Percentiles rank a stretch among this genome's conserved stretches.
Conservation (phyloP, 805 yeast genomes). For the Lachancea meyersii region DNA sequence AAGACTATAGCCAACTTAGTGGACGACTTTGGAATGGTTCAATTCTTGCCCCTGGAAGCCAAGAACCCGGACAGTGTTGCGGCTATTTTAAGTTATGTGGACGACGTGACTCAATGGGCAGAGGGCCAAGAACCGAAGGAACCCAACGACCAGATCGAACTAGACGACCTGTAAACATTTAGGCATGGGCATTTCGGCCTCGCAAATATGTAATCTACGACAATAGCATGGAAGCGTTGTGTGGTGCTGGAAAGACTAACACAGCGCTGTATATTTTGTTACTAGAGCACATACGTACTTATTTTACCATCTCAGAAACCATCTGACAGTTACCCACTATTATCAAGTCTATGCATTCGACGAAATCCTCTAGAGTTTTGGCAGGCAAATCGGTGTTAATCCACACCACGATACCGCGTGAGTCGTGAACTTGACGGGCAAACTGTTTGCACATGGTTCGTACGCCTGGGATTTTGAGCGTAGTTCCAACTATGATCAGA, state of each 20-base stretch:
- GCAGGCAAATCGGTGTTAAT: slow-evolving; percentile 52
- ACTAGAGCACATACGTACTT: too few species aligned
- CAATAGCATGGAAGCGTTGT: background rate
- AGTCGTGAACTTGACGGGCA: slow-evolving; percentile 49
- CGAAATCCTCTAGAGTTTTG: slow-evolving; percentile 42
- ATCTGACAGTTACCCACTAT: slow-evolving; percentile 63
- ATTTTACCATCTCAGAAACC: slow-evolving; percentile 25
- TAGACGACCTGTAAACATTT: slow-evolving; percentile 47
- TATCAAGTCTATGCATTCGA: slow-evolving; percentile 50
- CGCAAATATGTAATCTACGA: background rate
- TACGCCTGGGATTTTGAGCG: slow-evolving; percentile 75
- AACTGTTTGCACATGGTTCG: slow-evolving; percentile 54
- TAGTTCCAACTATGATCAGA: slow-evolving; percentile 75
- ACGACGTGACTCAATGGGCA: slow-evolving; percentile 96
- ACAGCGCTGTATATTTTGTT: background rate
- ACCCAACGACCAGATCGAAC: slow-evolving; percentile 69
- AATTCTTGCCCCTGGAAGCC: slow-evolving; percentile 83
- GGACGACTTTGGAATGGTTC: slow-evolving; percentile 99
- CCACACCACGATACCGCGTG: slow-evolving; percentile 58
- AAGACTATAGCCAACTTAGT: slow-evolving; percentile 80
- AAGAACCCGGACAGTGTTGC: slow-evolving; percentile 69
- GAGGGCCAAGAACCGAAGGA: slow-evolving; percentile 96
- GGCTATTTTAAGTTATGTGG: slow-evolving; percentile 83
- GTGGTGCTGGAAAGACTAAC: background rate
- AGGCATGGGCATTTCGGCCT: background rate